Percentiles rank a stretch among this genome's conserved stretches.
These are phyloP conservation scores for Cyclotella distinguenda DNA, from an alignment of 108 stramenopile species.

Conservation along the genomic window DNA sequence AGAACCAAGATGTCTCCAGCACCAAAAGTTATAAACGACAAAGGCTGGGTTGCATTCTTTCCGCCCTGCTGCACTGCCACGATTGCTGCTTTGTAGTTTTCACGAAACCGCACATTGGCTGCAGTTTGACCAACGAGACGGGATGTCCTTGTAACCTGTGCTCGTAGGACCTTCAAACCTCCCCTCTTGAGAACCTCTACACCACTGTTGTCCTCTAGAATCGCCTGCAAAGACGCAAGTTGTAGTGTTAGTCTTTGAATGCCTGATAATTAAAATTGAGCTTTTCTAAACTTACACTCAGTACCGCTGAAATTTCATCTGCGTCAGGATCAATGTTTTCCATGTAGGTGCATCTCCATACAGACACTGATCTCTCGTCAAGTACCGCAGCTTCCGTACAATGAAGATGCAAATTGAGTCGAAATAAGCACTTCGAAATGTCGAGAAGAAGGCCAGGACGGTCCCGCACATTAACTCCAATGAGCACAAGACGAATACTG, in stretches of 20 bases:
- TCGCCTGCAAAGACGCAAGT: conserved; percentile 27
- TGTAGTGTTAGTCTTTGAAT: too few relatives aligned
- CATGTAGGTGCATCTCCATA: conserved; percentile 77
- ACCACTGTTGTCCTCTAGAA: conserved; percentile 51
- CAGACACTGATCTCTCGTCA: conserved; percentile 59
- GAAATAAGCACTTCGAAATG: conserved; percentile 66
- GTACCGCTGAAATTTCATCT: conserved; percentile 65
- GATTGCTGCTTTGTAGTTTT: conserved; percentile 68
- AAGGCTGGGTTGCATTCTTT: conserved; percentile 27
- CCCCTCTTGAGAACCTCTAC: conserved; percentile 56
- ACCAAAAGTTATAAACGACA: conserved; percentile 53
- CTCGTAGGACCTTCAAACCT: conserved; percentile 73
- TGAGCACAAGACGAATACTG: conserved; percentile 52
- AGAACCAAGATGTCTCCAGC: conserved; percentile 67
- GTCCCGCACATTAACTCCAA: conserved; percentile 54
- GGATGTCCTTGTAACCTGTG: conserved; percentile 53
- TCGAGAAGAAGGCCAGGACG: conserved; percentile 63
- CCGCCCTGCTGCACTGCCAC: conserved; percentile 69
- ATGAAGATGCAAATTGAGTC: conserved; percentile 58
- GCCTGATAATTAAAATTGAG: too few relatives aligned
- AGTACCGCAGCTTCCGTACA: conserved; percentile 81
- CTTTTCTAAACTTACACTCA: conserved; percentile 47
- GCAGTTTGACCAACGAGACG: conserved; percentile 57
- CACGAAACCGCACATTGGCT: conserved; percentile 59
- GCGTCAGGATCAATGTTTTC: conserved; percentile 44